Base-by-base conservation (phyloP, 2,329 filamentous ascomycete species). In the Fusarium aywerte region DNA sequence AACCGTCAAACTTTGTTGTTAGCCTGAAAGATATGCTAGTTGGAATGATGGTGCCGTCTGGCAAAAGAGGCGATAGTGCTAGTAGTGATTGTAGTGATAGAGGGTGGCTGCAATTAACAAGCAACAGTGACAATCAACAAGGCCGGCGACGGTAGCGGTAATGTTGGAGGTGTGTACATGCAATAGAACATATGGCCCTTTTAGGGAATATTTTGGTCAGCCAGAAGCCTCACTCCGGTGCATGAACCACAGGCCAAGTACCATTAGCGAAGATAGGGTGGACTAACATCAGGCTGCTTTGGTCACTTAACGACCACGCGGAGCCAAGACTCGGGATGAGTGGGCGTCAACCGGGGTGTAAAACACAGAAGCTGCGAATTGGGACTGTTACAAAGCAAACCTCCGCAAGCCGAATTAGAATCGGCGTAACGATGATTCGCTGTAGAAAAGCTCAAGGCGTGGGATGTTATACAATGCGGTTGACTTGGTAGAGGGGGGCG, bases 211-310 rank as follows among this genome's bases (percentile, higher is more conserved):
- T 57, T 57, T 40, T 55, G 63, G 58, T 62, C 67, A 64, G 67
- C 65, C 69, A 73, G 69, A 65, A 59, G 65, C 53, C 63, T 72
- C 62, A 58, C 52, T 59, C 67, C 43, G 31, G 70, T 48, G 58
- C 63, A 69, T 60, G 56, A 58, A 50, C 51, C 43, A 63, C 56
- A 55, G 47, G 44, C 59, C 69, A 74, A 64, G 62, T 62, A 58
- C 63, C 62, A 72, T 73, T 67, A 66, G 64, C 61, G 69, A 69
- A 73, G 50, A 72, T 62, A 67, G 56, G 59, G 70, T 72, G 65
- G 69, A 73, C 72, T 70, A 71, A 68, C 57, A 73, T 72, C 70
- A 73, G 72, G 57, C 60, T 71, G 58, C 58, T 70, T 58, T 51
- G 43, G 42, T 65, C 55, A 58, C 58, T 71, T 66, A 62, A 70